Evolutionary conservation across 768 basidiomycete genomes (phyloP).

Genomic region (Amanita phalloides): DNA sequence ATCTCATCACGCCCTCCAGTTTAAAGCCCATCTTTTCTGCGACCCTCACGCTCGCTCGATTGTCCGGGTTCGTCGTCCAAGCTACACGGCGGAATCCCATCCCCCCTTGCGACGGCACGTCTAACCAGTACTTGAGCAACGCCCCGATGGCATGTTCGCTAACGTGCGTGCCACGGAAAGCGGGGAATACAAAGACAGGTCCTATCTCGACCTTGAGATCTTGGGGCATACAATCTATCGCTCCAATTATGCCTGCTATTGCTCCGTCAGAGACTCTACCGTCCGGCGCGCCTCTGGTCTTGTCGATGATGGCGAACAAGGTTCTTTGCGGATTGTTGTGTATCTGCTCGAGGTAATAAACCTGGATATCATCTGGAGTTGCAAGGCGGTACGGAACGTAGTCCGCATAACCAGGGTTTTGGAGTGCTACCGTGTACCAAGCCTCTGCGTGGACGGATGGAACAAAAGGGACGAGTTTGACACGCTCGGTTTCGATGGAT

Average conservation of each 20-base stretch:
- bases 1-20: slow-evolving; percentile 34
- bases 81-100: slow-evolving; percentile 43
- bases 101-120: slow-evolving; percentile 28
- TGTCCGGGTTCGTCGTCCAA: slow-evolving; percentile 38
- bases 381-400: slow-evolving; percentile 30
- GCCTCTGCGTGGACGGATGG: slow-evolving; percentile 20
- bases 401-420: slow-evolving; percentile 20
- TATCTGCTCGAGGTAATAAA: slow-evolving; percentile 17
- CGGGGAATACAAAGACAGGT: slow-evolving; percentile 33
- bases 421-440: slow-evolving; percentile 13
- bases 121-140: slow-evolving; percentile 27
- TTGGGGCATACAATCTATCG: slow-evolving; percentile 21
- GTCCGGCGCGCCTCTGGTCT: slow-evolving; percentile 18
- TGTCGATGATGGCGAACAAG: slow-evolving; percentile 39
- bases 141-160: slow-evolving; percentile 33
- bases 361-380: slow-evolving; percentile 18
- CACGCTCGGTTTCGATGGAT: slow-evolving; percentile 25
- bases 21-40: slow-evolving; percentile 46
- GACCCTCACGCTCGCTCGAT: slow-evolving; percentile 29
- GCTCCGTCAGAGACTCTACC: slow-evolving; percentile 2
- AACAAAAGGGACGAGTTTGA: slow-evolving; percentile 34
- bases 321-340: slow-evolving; percentile 15
- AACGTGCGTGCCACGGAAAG: slow-evolving; percentile 39
- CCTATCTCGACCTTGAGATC: slow-evolving; percentile 36
- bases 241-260: slow-evolving; percentile 42